These are phyloP conservation scores for Cladosporium phlei DNA, from an alignment of 2,329 filamentous ascomycete genomes.

Conservation along the genomic window DNA sequence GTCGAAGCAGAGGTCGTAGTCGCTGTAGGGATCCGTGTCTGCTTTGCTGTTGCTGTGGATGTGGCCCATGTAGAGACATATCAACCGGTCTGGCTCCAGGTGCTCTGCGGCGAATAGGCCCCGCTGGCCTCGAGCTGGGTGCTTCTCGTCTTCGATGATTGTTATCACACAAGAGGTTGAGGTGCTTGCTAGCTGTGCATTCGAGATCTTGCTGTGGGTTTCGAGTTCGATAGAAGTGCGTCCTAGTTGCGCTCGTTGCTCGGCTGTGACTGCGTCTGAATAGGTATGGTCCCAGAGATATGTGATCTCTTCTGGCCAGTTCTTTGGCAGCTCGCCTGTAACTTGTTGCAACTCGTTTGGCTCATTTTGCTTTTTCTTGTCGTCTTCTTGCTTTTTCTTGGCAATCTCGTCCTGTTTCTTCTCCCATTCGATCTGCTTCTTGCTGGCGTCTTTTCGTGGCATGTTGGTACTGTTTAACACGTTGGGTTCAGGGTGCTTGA, in stretches of 20 bases:
- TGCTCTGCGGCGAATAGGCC: slow-evolving; percentile 45
- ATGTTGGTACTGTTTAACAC: slow-evolving; percentile 1
- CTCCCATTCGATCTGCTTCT: slow-evolving; percentile 14
- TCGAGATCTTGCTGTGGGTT: slow-evolving; percentile 22
- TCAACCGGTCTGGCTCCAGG: slow-evolving; percentile 42
- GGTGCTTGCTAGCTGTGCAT: slow-evolving; percentile 25
- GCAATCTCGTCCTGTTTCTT: slow-evolving; percentile 10
- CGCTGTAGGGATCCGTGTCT: slow-evolving; percentile 41
- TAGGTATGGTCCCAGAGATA: slow-evolving; percentile 32
- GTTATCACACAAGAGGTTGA: slow-evolving; percentile 39
- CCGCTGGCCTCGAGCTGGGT: slow-evolving; percentile 46
- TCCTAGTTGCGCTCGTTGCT: slow-evolving; percentile 24
- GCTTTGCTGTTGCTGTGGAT: slow-evolving; percentile 42
- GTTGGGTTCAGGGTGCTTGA: background rate
- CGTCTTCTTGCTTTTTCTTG: slow-evolving; percentile 2
- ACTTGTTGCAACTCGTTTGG: background rate
- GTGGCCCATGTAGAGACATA: slow-evolving; percentile 48
- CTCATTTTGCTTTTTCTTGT: background rate
- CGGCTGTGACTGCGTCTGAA: slow-evolving; percentile 23
- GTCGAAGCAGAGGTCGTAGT: slow-evolving; percentile 51
- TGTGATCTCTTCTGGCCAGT: slow-evolving; percentile 10
- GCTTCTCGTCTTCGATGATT: slow-evolving; percentile 36
- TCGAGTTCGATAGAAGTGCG: slow-evolving; percentile 23
- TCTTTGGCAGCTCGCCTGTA: background rate
- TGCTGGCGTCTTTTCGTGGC: slow-evolving; percentile 13